phyloP scores from a whole-genome alignment of 345 rosid genomes.

The Ailanthus altissimus region DNA sequence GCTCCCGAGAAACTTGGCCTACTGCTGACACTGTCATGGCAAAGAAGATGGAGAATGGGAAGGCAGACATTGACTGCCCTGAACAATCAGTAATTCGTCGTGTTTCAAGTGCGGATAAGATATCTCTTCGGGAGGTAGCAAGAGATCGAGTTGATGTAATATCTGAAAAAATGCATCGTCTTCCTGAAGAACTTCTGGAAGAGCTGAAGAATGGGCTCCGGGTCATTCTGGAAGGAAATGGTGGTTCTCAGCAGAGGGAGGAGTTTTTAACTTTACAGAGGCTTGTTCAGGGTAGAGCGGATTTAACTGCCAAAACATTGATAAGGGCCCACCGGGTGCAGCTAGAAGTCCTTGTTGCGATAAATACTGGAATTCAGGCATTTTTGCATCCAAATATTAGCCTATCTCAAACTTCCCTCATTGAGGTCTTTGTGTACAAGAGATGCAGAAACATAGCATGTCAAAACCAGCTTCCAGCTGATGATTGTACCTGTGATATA shows the following conservation, averaged over 20 bases:
- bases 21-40: constrained; percentile 57
- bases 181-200: constrained; percentile 77
- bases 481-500: constrained; percentile 82
- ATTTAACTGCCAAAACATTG: constrained; percentile 78
- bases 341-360: constrained; percentile 86
- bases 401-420: constrained; percentile 79
- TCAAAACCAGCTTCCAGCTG: constrained; percentile 88
- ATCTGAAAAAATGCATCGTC: constrained; percentile 68
- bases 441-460: constrained; percentile 94
- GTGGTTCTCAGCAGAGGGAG: constrained; percentile 77
- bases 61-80: constrained; percentile 60
- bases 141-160: constrained; percentile 82
- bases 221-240: constrained; percentile 77
- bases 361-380: constrained; percentile 89
- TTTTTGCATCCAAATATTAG: constrained; percentile 85
- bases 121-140: constrained; percentile 77
- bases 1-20: constrained; percentile 96
- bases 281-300: constrained; percentile 75
- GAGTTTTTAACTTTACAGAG: constrained; percentile 79
- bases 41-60: constrained; percentile 74
- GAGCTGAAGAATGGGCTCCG: constrained; percentile 82
- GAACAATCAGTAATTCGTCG: constrained; percentile 69
- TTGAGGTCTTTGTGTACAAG: constrained; percentile 84
- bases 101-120: constrained; percentile 69
- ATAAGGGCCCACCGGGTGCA: constrained; percentile 79